Evolutionary conservation across 441 rosid genomes (phyloP), one percentile per base, ranked within the genome.

Genomic region (Pelargonium cotyledonis): DNA sequence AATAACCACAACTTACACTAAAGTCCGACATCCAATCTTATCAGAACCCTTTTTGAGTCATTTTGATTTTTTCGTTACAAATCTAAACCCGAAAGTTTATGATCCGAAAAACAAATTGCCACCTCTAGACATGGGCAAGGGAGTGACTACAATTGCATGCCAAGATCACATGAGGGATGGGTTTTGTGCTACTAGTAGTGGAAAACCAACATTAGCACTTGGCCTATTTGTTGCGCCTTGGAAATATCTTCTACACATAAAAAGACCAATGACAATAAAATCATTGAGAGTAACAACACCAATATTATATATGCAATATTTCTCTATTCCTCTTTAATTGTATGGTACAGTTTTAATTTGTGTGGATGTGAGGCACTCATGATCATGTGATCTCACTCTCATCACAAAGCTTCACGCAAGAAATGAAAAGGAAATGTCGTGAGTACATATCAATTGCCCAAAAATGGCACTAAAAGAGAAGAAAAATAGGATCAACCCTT

Each of bases 191-290:
- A 10, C 81, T 70, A 2, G 53, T 71, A 72, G 73, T 82, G 79
- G 78, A 66, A 73, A 23, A 21, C 75, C 70, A 75, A 68, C 69
- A 70, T 31, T 63, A 67, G 70, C 68, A 68, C 70, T 75, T 68
- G 43, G 78, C 68, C 23, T 8, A 68, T 62, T 64, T 65, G 70
- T 83, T 81, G 63, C 85, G 80, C 79, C 77, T 73, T 57, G 78
- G 86, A 41, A 80, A 79, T 14, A 63, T 69, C 69, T 70, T 81
- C 77, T 73, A 62, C 35, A 60, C 70, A 41, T 76, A 71, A 70
- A 68, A 2, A 74, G 72, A 11, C 64, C 0, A 49, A 79, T 44
- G 64, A 29, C 63, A 43, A 21, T 66, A 12, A 67, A 15, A 46
- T 46, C 14, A 38, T 29, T 62, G 67, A 78, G 68, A 70, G 60